Base-by-base conservation (phyloP, 805 yeast genomes). In the Metschnikowia dekortorum region DNA sequence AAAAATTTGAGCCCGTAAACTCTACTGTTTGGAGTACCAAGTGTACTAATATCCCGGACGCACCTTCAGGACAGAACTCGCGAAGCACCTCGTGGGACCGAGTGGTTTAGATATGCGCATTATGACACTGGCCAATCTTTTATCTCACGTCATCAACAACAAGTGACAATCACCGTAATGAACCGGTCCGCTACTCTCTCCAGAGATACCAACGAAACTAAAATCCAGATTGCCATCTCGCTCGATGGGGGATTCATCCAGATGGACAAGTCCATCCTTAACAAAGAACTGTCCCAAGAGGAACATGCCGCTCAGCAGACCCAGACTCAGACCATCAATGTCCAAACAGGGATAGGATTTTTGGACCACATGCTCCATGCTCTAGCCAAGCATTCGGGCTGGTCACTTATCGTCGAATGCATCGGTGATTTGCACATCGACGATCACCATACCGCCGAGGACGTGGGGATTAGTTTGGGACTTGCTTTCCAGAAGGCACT, bases 311-410 rank as follows among this genome's bases (percentile, higher is more conserved):
- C 84, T 22, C 96, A 89, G 63, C 64, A 77, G 22, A 81, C 96
- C 0, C 70, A 78, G 11, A 69, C 85, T 6, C 98, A 92, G 68
- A 73, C 78, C 8, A 90, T 94, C 52, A 75, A 82, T 32, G 83
- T 94, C 46, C 87, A 88, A 61, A 87, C 98, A 0, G 99, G 99
- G 47, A 81, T 94, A 49, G 99, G 98, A 0, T 94, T 94, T 65
- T 71, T 92, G 51, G 98, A 94, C 72, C 99, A 94, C 69, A 94
- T 94, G 99, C 74, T 94, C 44, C 97, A 92, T 62, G 99, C 99
- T 0, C 75, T 94, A 60, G 97, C 98, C 37, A 94, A 94, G 64
- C 99, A 94, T 69, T 76, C 96, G 1, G 98, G 98, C 14, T 94
- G 98, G 99, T 88, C 96, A 10, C 65, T 94, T 50, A 75, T 88